A percentile compares a stretch with the other conserved stretches of the same genome.
Conservation (phyloP, 805 yeast species). For the Yarrowia keelungensis region DNA sequence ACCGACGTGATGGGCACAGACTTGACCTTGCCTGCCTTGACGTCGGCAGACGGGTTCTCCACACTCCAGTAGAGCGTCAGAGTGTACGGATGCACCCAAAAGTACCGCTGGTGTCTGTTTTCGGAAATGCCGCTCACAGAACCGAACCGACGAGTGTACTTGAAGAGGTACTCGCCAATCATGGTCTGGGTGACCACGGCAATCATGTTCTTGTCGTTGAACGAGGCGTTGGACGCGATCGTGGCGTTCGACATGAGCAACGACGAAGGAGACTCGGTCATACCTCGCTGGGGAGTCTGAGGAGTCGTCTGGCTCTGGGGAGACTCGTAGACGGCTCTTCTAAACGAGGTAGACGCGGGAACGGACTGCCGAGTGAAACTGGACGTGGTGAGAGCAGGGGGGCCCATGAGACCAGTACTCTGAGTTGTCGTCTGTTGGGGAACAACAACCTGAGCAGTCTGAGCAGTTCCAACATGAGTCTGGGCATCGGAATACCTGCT, state of each 20-base stretch:
- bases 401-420: conserved; percentile 18
- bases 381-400: conserved; percentile 12
- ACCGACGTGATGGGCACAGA: conserved; percentile 83
- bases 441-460: background rate
- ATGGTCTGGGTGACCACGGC: conserved; percentile 91
- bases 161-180: conserved; percentile 87
- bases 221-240: conserved; percentile 43
- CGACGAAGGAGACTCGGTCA: conserved; percentile 10
- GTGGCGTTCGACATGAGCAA: conserved; percentile 42
- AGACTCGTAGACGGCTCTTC: conserved; percentile 27
- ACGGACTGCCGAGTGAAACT: conserved; percentile 1
- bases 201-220: conserved; percentile 65
- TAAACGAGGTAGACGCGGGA: conserved; percentile 1
- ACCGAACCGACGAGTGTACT: conserved; percentile 80
- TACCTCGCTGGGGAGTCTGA: background rate
- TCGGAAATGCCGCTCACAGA: conserved; percentile 70
- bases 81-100: conserved; percentile 97
- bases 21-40: conserved; percentile 66
- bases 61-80: conserved; percentile 89
- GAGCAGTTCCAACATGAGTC: background rate
- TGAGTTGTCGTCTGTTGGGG: background rate
- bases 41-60: conserved; percentile 77
- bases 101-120: conserved; percentile 85
- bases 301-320: conserved; percentile 1
- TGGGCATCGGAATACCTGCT: conserved; percentile 4